These are phyloP conservation scores for Globisporangium cylindrosporum DNA, from an alignment of 352 stramenopile species.

Conservation along the genomic window DNA sequence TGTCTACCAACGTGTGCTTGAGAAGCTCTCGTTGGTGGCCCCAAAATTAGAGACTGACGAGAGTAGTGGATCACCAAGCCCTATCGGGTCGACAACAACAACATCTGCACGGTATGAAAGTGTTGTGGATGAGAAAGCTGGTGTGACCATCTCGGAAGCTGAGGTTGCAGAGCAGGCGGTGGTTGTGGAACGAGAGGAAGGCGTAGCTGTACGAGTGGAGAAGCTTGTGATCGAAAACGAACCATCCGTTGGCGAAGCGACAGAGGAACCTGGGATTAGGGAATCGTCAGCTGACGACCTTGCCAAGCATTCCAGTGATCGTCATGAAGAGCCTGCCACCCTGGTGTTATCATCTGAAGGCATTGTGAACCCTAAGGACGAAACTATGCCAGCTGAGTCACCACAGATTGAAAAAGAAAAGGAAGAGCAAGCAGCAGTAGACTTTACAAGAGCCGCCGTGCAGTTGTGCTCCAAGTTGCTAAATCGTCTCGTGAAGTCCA, in stretches of 20 bases:
- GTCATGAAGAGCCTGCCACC: not conserved
- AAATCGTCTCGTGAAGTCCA: slow-evolving; percentile 36
- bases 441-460: slow-evolving; percentile 31
- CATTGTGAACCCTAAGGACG: not conserved
- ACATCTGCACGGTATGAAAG: not conserved
- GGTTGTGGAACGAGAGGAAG: not conserved
- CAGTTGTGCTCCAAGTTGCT: slow-evolving; percentile 41
- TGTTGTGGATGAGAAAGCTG: not conserved
- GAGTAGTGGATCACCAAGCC: not conserved
- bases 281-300: not conserved
- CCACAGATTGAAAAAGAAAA: not conserved
- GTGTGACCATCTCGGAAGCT: not conserved
- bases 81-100: not conserved
- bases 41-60: not conserved
- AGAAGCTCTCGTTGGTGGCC: not conserved
- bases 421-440: not conserved
- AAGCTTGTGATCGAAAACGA: not conserved
- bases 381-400: not conserved
- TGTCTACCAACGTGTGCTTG: slow-evolving; percentile 1
- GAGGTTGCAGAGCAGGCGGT: not conserved
- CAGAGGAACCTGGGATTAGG: not conserved
- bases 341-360: not conserved
- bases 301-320: not conserved
- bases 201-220: not conserved
- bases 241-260: not conserved